Conservation (phyloP, 768 basidiomycete genomes). For the Melanogaster broomeanus region DNA sequence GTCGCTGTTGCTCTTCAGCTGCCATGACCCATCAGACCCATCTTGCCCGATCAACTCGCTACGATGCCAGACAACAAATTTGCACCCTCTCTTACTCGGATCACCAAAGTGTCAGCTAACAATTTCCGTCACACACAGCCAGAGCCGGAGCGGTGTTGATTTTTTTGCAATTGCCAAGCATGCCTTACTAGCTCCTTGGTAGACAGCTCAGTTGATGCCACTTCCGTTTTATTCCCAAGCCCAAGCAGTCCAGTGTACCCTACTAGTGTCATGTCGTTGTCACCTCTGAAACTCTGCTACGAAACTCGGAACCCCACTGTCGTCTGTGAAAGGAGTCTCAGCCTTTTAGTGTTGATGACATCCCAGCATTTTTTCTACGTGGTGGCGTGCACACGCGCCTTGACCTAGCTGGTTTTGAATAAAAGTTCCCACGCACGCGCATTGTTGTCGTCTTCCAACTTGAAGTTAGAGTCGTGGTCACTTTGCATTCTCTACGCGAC, state of each 20-base stretch:
- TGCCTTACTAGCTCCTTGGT: no score
- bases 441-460: conserved; percentile 6
- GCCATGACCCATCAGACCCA: no score
- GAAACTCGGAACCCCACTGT: no score
- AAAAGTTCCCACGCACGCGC: conserved; percentile 24
- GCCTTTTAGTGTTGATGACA: no score
- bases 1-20: background rate
- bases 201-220: no score
- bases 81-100: background rate
- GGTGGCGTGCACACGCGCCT: no score
- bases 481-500: conserved; percentile 18
- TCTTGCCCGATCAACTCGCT: conserved; percentile 3
- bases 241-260: no score
- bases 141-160: background rate
- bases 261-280: no score
- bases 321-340: no score
- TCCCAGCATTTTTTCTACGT: no score
- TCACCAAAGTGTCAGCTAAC: background rate
- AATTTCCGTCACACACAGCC: conserved; percentile 14
- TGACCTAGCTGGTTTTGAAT: conserved; percentile 11
- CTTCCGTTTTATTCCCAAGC: no score
- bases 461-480: conserved; percentile 7
- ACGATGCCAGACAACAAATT: background rate
- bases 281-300: no score
- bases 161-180: background rate